A percentile compares a stretch with the other conserved stretches of the same genome.
Evolutionary conservation across 352 stramenopile genomes (phyloP).

Genomic region (Albugo candida): DNA sequence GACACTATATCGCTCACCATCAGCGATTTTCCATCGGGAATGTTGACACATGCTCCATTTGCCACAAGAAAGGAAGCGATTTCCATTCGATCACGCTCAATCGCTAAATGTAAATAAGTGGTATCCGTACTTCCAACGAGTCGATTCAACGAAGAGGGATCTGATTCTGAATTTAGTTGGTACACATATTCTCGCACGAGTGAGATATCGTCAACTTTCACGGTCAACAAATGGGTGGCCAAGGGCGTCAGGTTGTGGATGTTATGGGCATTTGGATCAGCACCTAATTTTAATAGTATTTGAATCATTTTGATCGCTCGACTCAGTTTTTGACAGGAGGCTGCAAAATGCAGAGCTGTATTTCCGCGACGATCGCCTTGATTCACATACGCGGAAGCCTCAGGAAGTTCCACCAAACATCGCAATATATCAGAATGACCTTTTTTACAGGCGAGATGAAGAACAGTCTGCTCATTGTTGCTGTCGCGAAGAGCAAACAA

Average conservation of each 20-base stretch:
- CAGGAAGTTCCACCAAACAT: constrained; percentile 54
- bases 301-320: constrained; percentile 34
- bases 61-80: constrained; percentile 46
- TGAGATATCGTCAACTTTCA: constrained; percentile 27
- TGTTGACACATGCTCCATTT: constrained; percentile 59
- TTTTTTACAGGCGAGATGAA: constrained; percentile 70
- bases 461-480: constrained; percentile 72
- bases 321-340: constrained; percentile 15
- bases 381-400: constrained; percentile 48
- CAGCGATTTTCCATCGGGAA: constrained; percentile 49
- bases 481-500: constrained; percentile 58
- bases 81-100: constrained; percentile 40
- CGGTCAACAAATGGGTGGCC: constrained; percentile 68
- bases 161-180: constrained; percentile 14
- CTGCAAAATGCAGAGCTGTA: constrained; percentile 67
- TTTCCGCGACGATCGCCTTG: constrained; percentile 56
- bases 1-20: constrained; percentile 60
- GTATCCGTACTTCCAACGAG: neutral
- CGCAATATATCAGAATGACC: constrained; percentile 59
- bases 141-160: neutral
- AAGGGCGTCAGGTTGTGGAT: constrained; percentile 64
- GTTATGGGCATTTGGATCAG: constrained; percentile 41
- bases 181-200: constrained; percentile 20
- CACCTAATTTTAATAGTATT: constrained; percentile 40
- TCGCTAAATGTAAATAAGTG: constrained; percentile 72